Percentiles rank a stretch among this genome's conserved stretches.
These are phyloP conservation scores for Penicillium italicum DNA, from an alignment of 2,329 filamentous ascomycete species.

Conservation along the genomic window DNA sequence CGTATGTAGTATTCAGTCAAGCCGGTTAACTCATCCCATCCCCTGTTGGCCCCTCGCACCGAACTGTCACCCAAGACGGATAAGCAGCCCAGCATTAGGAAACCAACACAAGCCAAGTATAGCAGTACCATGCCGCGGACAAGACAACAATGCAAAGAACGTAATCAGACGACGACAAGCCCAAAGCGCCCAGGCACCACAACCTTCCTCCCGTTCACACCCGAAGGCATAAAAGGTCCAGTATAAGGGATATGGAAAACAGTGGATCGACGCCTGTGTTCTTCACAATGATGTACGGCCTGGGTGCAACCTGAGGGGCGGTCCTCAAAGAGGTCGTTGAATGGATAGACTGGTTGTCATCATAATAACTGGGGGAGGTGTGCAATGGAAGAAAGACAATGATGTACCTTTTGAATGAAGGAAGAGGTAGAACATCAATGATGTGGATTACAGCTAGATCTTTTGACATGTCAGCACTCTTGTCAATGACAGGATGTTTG, in stretches of 20 bases:
- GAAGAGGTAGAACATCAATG: not conserved
- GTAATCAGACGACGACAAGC: constrained; percentile 24
- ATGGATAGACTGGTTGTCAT: constrained; percentile 63
- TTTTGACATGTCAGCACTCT: constrained; percentile 20
- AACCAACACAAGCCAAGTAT: constrained; percentile 38
- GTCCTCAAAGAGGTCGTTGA: constrained; percentile 51
- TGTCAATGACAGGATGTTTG: constrained; percentile 9
- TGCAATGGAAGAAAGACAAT: constrained; percentile 13
- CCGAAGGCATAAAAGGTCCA: constrained; percentile 35
- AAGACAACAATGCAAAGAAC: constrained; percentile 18
- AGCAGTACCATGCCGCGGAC: constrained; percentile 18
- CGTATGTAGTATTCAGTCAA: constrained; percentile 32
- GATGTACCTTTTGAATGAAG: constrained; percentile 22
- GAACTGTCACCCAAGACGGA: constrained; percentile 39
- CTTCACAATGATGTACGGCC: constrained; percentile 16
- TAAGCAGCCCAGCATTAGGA: constrained; percentile 25
- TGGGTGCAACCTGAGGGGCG: constrained; percentile 35
- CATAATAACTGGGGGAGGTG: constrained; percentile 38
- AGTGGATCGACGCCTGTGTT: constrained; percentile 25
- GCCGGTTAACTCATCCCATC: constrained; percentile 45
- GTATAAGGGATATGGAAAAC: constrained; percentile 42
- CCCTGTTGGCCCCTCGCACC: constrained; percentile 33
- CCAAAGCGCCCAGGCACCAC: constrained; percentile 35
- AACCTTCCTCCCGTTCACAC: constrained; percentile 42
- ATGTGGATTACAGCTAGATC: constrained; percentile 7